Evolutionary conservation across 257 asterid species (phyloP).

Genomic region (Verbena officinalis): DNA sequence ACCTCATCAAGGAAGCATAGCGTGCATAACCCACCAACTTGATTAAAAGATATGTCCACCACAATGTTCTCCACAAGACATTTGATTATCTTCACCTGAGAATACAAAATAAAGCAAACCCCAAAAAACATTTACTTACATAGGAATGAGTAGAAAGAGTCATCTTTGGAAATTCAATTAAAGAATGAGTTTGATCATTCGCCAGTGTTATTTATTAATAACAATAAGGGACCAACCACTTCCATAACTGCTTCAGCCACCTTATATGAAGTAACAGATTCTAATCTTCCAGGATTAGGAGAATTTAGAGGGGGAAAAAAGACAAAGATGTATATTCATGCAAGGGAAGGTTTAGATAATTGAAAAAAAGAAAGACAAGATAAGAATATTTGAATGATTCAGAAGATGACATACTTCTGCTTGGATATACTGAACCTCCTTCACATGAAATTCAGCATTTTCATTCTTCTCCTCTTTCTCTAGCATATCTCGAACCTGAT

Average conservation of each 20-base stretch:
- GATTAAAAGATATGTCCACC: slow-evolving; percentile 93
- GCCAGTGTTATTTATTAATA: neutral
- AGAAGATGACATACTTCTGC: slow-evolving; percentile 64
- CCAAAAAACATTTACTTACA: neutral
- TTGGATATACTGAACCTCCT: slow-evolving; percentile 94
- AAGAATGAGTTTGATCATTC: slow-evolving; percentile 19
- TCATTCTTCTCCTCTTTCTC: slow-evolving; percentile 79
- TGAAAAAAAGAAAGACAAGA: too few relatives aligned
- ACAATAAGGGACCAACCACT: slow-evolving; percentile 1
- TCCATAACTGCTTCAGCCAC: neutral
- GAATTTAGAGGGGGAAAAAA: neutral
- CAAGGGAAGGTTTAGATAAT: neutral
- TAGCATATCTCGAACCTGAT: slow-evolving; percentile 74
- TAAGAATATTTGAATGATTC: neutral
- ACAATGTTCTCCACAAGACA: slow-evolving; percentile 95
- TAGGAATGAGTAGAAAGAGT: neutral
- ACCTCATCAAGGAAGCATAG: slow-evolving; percentile 96
- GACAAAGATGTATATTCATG: neutral
- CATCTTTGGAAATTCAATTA: slow-evolving; percentile 4
- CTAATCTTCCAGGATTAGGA: slow-evolving; percentile 4
- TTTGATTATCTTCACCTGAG: slow-evolving; percentile 83
- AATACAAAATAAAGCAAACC: slow-evolving; percentile 24
- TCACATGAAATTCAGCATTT: slow-evolving; percentile 82
- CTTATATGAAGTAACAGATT: neutral
- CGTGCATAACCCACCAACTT: slow-evolving; percentile 92